Base-by-base conservation (phyloP, 2,329 filamentous ascomycete species). In the Colletotrichum magnum region DNA sequence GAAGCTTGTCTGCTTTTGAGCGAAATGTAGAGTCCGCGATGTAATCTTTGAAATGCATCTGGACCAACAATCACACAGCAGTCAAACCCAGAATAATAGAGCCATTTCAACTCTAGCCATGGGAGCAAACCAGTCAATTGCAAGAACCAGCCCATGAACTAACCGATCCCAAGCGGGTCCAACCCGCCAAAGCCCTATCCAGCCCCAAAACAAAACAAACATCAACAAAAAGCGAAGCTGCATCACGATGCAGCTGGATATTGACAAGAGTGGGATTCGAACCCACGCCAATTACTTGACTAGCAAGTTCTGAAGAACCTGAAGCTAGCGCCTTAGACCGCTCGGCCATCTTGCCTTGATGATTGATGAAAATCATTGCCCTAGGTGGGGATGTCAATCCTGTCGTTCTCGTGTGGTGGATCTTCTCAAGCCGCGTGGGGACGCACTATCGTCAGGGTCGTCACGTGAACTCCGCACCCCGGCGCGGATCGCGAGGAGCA, bases 241-340 rank as follows among this genome's bases (percentile, higher is more conserved):
- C 2, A n/a, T 43, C 15, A 15, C 13, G 9, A n/a, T 43, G 15
- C 15, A 52, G 5, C 51, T 1, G 12, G 5, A 12, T 28, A 10
- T 57, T 58, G 56, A 58, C 56, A 58, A 61, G 48, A 61, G 3
- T 41, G 58, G 48, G 58, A 61, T 61, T 61, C 58, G 58, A 61
- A 61, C 58, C 48, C 58, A 41, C 5, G 58, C 58, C 47, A 52
- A 53, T 61, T 61, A 15, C 58, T 53, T 52, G 47, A 61, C 58
- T 53, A 61, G 58, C 58, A 47, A 18, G 15, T 18, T 47, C 45
- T n/a, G 16, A 12, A 36, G 6, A n/a, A 52, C 58, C 58, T 61
- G 58, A 61, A 61, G 58, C 58, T 61, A 53, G 58, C 58, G 58
- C 58, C 58, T 61, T 61, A 61, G 58, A 61, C 58, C 58, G 58